These are phyloP conservation scores for Mesembryanthemum crystallinum DNA, from an alignment of 148 eudicot species.

Conservation along the genomic window DNA sequence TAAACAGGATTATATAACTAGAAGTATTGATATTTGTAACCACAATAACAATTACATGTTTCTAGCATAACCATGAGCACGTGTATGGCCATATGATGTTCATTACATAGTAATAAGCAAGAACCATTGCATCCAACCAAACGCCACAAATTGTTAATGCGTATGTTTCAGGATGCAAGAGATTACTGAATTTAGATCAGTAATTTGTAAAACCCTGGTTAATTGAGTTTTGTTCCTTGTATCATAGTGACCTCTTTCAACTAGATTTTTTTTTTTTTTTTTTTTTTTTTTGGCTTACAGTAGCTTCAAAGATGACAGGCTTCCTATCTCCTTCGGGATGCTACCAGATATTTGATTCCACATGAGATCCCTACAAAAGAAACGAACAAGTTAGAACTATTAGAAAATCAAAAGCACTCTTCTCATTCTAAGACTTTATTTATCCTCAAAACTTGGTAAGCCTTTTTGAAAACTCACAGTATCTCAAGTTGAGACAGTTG, in stretches of 20 bases:
- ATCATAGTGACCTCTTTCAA: too few relatives aligned
- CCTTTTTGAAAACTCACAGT: conserved; percentile 47
- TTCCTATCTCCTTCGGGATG: conserved; percentile 87
- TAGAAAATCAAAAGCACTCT: not conserved
- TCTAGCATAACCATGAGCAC: too few relatives aligned
- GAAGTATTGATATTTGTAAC: too few relatives aligned
- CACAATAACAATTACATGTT: too few relatives aligned
- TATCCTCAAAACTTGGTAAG: not conserved
- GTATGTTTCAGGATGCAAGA: not conserved
- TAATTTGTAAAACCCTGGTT: not conserved
- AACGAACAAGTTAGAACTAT: conserved; percentile 12
- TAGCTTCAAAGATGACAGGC: conserved; percentile 49
- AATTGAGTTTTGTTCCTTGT: too few relatives aligned
- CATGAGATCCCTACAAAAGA: conserved; percentile 64
- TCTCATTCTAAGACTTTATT: too few relatives aligned
- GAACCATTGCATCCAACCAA: too few relatives aligned
- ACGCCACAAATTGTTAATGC: not conserved
- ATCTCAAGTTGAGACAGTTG: conserved; percentile 53
- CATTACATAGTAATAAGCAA: too few relatives aligned
- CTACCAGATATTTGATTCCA: conserved; percentile 74
- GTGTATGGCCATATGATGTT: too few relatives aligned
- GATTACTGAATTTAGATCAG: not conserved
- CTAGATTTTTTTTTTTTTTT: too few relatives aligned
- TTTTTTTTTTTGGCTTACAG: too few relatives aligned
- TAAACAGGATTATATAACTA: too few relatives aligned